A percentile compares a stretch with the other conserved stretches of the same genome.
Conservation (phyloP, 441 rosid genomes). For the Lepidium campestre region DNA sequence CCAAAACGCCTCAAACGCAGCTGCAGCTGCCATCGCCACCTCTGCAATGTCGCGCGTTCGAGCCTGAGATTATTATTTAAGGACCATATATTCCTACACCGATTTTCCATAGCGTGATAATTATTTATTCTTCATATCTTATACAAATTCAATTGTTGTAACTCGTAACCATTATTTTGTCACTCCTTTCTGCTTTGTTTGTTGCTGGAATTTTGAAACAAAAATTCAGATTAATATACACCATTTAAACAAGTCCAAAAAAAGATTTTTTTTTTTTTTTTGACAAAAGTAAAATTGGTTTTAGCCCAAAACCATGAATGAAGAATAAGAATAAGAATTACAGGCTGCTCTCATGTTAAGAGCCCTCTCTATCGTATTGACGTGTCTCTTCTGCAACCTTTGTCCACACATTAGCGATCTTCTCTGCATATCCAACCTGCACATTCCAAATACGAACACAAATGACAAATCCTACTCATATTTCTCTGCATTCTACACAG, state of each 20-base stretch:
- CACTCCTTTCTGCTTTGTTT: background rate
- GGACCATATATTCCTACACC: background rate
- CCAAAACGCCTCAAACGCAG: conserved; percentile 38
- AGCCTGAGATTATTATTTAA: conserved; percentile 2
- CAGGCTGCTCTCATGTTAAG: conserved; percentile 1
- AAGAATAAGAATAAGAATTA: conserved; percentile 4
- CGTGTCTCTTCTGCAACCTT: conserved; percentile 87
- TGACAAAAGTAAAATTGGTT: background rate
- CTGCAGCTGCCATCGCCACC: conserved; percentile 27
- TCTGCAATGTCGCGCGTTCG: conserved; percentile 37
- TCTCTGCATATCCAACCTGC: conserved; percentile 97
- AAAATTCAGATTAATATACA: background rate
- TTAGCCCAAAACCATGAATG: background rate
- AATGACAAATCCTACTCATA: no score
- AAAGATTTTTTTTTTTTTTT: background rate
- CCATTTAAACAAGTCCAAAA: background rate
- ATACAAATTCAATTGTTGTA: background rate
- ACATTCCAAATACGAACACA: conserved; percentile 5
- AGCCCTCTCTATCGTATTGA: conserved; percentile 51
- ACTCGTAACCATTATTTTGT: conserved; percentile 12
- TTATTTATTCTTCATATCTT: background rate
- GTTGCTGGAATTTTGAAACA: background rate
- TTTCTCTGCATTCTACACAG: background rate
- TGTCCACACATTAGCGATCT: conserved; percentile 80
- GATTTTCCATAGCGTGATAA: background rate